Base-by-base conservation (phyloP, 805 yeast genomes). In the Maudiozyma bulderi region DNA sequence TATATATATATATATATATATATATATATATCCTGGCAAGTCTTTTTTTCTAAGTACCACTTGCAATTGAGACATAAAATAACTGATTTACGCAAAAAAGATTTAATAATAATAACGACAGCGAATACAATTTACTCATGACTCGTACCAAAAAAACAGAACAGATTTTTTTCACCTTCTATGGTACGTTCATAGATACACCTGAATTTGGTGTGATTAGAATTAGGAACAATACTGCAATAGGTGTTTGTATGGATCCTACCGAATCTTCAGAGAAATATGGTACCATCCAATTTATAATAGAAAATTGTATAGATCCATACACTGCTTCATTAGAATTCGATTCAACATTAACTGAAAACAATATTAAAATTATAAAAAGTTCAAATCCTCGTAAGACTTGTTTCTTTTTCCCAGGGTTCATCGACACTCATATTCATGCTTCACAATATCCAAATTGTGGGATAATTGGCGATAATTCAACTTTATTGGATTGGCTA, bases 401-500 rank as follows among this genome's bases (percentile, higher is more conserved):
- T 5, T 10, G 15, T 29, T 47, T 47, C 32, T 80, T 84, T 58
- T 80, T 87, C 58, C 95, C 95, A 0, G 95, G 95, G 0, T 86
- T 86, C 57, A 68, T 86, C 5, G 95, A 86, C 57, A 84, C 93
- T 1, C 95, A 86, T 62, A 82, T 83, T 44, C 95, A 86, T 64
- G 93, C 95, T 1, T 81, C 95, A 2, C 95, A 86, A 64, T 86
- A 78, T 58, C 93, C 93, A 10, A 86, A 86, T 62, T 72, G 74
- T 44, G 93, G 95, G 9, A 80, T 93, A 29, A 91, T 95, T 53
- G 90, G 95, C 29, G 83, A 42, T 32, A 11, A 82, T 51, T 73
- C 87, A 2, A 91, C 95, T 1, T 71, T 93, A 41, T 70, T 93
- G 49, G 95, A 91, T 54, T 93, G 99, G 99, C 73, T 93, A 44